A percentile compares a stretch with the other conserved stretches of the same genome.
Conservation (phyloP, 495 filamentous ascomycete genomes). For the Ramalina peruviana region DNA sequence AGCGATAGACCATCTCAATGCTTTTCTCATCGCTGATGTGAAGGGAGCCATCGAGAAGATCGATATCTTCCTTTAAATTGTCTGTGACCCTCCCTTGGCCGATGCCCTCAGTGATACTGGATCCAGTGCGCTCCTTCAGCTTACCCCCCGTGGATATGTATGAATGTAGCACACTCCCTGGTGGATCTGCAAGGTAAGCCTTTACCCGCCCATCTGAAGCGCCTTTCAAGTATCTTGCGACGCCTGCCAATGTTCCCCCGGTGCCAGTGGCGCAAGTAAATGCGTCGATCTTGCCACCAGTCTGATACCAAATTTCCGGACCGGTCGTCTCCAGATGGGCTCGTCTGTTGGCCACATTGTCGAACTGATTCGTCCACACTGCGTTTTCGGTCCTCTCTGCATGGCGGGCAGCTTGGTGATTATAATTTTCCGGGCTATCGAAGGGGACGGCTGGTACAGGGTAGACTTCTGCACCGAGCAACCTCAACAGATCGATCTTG, state of each 20-base stretch:
- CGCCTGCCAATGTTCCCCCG: constrained; percentile 78
- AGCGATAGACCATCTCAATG: constrained; percentile 96
- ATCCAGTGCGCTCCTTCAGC: constrained; percentile 64
- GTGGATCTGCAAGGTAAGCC: constrained; percentile 83
- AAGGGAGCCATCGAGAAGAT: constrained; percentile 72
- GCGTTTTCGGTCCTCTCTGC: constrained; percentile 77
- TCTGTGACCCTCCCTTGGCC: constrained; percentile 95
- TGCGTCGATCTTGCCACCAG: constrained; percentile 70
- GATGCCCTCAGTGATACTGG: constrained; percentile 94
- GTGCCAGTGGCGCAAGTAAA: constrained; percentile 95
- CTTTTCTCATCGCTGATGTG: constrained; percentile 83
- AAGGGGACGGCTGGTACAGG: constrained; percentile 97
- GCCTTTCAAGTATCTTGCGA: constrained; percentile 80
- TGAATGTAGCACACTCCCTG: constrained; percentile 79
- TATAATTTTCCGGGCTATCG: constrained; percentile 93
- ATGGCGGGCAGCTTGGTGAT: constrained; percentile 84
- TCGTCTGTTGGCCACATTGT: constrained; percentile 85
- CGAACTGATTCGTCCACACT: constrained; percentile 98
- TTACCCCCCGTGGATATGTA: constrained; percentile 81
- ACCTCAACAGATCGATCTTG: constrained; percentile 83
- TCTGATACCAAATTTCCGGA: constrained; percentile 96
- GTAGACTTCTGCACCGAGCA: constrained; percentile 93
- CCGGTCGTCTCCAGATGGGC: constrained; percentile 96
- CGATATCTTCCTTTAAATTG: constrained; percentile 76
- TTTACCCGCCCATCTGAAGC: constrained; percentile 70